A percentile compares a stretch with the other conserved stretches of the same genome.
Evolutionary conservation across 1,284 basidiomycete species (phyloP).

Genomic region (Trichosporon sp.): DNA sequence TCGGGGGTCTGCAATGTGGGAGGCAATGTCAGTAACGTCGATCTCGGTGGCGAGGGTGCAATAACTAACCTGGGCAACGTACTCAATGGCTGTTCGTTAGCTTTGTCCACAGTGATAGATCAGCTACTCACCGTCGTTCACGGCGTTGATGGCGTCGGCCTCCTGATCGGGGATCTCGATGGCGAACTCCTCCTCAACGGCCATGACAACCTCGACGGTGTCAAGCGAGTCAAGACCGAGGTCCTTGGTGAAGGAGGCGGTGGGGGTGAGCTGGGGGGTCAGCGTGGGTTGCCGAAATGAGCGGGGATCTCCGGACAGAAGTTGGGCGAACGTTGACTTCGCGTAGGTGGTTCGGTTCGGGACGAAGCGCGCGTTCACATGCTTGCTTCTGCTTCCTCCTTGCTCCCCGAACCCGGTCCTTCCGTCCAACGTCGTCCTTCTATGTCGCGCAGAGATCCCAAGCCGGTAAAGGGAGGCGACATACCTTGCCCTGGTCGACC

Average conservation of each 20-base stretch:
- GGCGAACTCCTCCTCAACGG: constrained; percentile 89
- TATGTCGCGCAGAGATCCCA: not conserved
- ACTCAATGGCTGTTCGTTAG: constrained; percentile 78
- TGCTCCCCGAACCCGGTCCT: not conserved
- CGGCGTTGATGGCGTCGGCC: constrained; percentile 95
- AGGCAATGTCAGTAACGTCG: constrained; percentile 28
- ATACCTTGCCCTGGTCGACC: constrained; percentile 80
- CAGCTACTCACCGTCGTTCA: constrained; percentile 78
- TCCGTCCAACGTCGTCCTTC: not conserved
- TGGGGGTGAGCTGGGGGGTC: constrained; percentile 66
- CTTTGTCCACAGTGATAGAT: not conserved
- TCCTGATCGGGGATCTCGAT: constrained; percentile 88
- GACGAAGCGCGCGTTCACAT: not conserved
- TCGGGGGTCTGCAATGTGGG: constrained; percentile 49
- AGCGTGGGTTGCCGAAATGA: constrained; percentile 1
- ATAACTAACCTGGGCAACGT: constrained; percentile 73
- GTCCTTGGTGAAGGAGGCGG: constrained; percentile 80
- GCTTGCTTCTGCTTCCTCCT: not conserved
- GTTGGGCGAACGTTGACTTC: constrained; percentile 9
- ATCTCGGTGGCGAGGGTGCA: not conserved
- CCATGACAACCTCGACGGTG: constrained; percentile 98
- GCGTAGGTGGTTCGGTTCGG: not conserved
- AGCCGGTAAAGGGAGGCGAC: constrained; percentile 33
- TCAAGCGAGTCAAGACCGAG: constrained; percentile 96
- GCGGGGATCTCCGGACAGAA: constrained; percentile 12